Percentiles rank a stretch among this genome's conserved stretches.
These are phyloP conservation scores for Verbascum thapsus DNA, from an alignment of 257 asterid species.

Conservation along the genomic window DNA sequence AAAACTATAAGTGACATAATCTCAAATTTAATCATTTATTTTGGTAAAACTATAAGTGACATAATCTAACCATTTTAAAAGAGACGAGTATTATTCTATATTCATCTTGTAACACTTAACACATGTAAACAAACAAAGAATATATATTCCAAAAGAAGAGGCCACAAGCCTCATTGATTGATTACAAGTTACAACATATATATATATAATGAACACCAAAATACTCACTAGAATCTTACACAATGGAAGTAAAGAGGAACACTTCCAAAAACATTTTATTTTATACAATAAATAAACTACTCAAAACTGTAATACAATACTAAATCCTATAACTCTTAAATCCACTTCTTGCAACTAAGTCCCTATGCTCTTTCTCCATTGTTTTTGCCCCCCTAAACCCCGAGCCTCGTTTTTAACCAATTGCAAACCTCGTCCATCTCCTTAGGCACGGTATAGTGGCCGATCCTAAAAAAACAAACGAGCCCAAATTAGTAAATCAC, in stretches of 20 bases:
- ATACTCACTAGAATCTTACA: conserved; percentile 31
- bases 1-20: too few species aligned
- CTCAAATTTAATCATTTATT: too few species aligned
- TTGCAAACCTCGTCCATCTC: conserved; percentile 91
- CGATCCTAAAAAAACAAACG: conserved; percentile 54
- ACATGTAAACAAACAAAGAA: conserved; percentile 11
- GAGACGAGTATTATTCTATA: not conserved
- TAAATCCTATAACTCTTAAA: conserved; percentile 35
- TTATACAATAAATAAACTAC: conserved; percentile 27
- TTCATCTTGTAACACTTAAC: not conserved
- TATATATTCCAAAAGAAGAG: conserved; percentile 20
- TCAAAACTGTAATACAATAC: conserved; percentile 38
- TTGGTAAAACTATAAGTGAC: too few species aligned
- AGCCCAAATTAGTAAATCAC: not conserved
- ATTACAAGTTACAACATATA: conserved; percentile 20
- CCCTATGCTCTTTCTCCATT: conserved; percentile 35
- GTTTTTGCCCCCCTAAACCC: conserved; percentile 44
- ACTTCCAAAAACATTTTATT: conserved; percentile 26
- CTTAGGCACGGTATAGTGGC: conserved; percentile 84
- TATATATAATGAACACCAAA: conserved; percentile 33
- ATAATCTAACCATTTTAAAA: too few species aligned
- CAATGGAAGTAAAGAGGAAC: conserved; percentile 12
- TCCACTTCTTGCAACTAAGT: conserved; percentile 32
- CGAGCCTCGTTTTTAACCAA: conserved; percentile 67
- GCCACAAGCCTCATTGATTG: conserved; percentile 28